phyloP scores from a whole-genome alignment of 441 rosid genomes.

The Adansonia grandidieri region DNA sequence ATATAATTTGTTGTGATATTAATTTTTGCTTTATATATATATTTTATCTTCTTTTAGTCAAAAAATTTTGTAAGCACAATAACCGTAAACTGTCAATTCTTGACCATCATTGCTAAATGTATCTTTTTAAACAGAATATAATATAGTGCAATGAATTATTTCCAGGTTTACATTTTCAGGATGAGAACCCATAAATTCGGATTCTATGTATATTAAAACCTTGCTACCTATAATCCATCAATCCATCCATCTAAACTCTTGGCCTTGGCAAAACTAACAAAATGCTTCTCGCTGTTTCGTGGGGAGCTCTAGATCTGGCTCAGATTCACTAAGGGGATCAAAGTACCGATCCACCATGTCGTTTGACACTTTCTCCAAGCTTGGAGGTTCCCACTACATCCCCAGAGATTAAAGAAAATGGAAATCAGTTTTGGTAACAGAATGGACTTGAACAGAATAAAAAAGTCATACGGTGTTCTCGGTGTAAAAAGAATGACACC shows the following conservation, averaged over 20 bases:
- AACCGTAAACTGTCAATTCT: not conserved
- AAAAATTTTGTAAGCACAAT: slow-evolving; percentile 9
- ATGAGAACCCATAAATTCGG: not conserved
- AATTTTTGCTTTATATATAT: not conserved
- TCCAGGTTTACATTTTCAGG: not conserved
- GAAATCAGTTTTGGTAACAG: not conserved
- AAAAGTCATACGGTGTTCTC: not conserved
- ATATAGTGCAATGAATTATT: not conserved
- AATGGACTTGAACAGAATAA: not conserved
- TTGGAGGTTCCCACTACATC: slow-evolving; percentile 87
- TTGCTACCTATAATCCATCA: too few relatives aligned
- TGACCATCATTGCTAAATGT: not conserved
- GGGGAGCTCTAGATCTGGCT: slow-evolving; percentile 81
- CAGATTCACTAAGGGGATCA: slow-evolving; percentile 54
- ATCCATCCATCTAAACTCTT: not conserved
- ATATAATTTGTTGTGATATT: slow-evolving; percentile 1
- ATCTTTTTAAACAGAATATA: not conserved
- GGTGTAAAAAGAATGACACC: slow-evolving; percentile 42
- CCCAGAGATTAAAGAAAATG: not conserved
- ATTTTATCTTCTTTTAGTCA: not conserved
- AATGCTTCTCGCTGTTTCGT: slow-evolving; percentile 81
- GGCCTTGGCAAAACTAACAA: slow-evolving; percentile 34
- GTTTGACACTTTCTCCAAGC: slow-evolving; percentile 64
- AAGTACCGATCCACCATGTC: slow-evolving; percentile 92
- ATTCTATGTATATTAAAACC: not conserved